Conservation (phyloP, 164 flowering plant genomes). For the Stephania japonica region DNA sequence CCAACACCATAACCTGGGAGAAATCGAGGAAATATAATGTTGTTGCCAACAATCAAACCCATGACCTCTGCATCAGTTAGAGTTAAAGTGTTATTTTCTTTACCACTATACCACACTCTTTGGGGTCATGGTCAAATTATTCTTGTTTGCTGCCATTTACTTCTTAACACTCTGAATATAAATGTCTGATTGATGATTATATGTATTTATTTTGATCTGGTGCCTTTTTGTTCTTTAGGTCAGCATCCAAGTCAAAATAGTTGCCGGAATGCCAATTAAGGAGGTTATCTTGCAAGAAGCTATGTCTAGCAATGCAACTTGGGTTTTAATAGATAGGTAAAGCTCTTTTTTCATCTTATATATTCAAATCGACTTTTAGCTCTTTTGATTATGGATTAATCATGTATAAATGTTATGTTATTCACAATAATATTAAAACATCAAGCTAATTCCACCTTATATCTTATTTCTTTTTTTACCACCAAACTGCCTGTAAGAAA, state of each 20-base stretch:
- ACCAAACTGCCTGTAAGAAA: not conserved
- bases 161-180: not conserved
- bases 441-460: not conserved
- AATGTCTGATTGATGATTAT: not conserved
- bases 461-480: not conserved
- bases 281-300: slow-evolving; percentile 50
- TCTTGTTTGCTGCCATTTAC: too few relatives aligned
- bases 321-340: slow-evolving; percentile 59
- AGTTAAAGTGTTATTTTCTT: too few relatives aligned
- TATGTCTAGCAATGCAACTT: slow-evolving; percentile 30
- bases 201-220: not conserved
- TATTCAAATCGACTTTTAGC: not conserved
- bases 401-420: not conserved
- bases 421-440: not conserved
- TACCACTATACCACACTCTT: too few relatives aligned
- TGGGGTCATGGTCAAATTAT: too few relatives aligned
- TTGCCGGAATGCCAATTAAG: slow-evolving; percentile 47
- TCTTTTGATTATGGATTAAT: not conserved
- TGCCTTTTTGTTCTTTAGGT: slow-evolving; percentile 26
- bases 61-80: too few relatives aligned
- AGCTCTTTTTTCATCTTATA: not conserved
- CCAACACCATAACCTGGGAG: too few relatives aligned
- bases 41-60: too few relatives aligned
- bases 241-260: slow-evolving; percentile 42
- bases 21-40: too few relatives aligned